Evolutionary conservation across 306 rosid species (phyloP), one percentile per base, ranked within the genome.

Genomic region (Cucumis cinereus): DNA sequence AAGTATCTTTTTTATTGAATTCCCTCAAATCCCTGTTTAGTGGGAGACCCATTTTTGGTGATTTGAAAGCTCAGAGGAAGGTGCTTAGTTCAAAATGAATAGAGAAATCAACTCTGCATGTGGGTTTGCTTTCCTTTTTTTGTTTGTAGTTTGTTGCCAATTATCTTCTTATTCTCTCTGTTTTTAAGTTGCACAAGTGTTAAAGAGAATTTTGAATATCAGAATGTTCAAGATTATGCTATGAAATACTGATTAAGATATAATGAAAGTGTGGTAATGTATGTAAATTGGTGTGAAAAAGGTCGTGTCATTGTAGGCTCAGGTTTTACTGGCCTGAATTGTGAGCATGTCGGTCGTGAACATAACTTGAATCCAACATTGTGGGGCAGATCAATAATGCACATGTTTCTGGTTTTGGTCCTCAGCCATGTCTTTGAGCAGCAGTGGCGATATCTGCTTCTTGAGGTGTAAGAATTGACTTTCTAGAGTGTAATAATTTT

Each of bases 21-120:
- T 74, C 67, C 2, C 36, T 74, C 67, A 35, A 55, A 74, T 57
- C 24, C 16, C 59, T 71, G 43, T 26, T 49, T 60, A 9, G 4
- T 19, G 24, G 35, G 35, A 55, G 56, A 47, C 23, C 75, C 38
- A 70, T 70, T 74, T 90, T 68, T 80, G 50, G 63, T 79, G 69
- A 84, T 85, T 85, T 87, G 85, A 90, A 83, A 83, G 87, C 70
- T 75, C 83, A 74, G 74, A 76, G 75, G 84, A 69, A 69, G 30
- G 52, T 66, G 50, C 30, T 5, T 36, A 10, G 17, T 10, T 66
- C 17, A 6, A 22, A 38, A 66, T 38, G 52, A 38, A 69, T 69
- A 15, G 75, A 19, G 38, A 45, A 69, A 47, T 69, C 76, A 49
- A 8, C 76, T 80, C 64, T 19, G 81, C 70, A 77, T 61, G 74